These are phyloP conservation scores for Hamigera avellanea DNA, from an alignment of 495 filamentous ascomycete genomes.

Conservation along the genomic window DNA sequence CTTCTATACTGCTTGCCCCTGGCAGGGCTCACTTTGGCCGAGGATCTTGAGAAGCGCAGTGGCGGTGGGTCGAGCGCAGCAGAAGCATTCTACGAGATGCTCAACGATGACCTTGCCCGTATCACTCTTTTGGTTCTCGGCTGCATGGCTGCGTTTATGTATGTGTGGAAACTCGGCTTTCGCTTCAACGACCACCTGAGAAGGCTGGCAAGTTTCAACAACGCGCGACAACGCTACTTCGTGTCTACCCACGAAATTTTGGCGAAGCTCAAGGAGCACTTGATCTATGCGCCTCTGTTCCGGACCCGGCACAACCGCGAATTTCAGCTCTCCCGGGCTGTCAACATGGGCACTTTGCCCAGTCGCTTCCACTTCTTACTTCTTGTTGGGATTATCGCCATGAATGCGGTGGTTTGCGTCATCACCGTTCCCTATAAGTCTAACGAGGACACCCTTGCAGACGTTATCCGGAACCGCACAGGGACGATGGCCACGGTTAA, in stretches of 20 bases:
- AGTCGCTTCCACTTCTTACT: conserved; percentile 71
- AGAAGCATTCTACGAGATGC: conserved; percentile 17
- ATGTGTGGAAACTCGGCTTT: conserved; percentile 40
- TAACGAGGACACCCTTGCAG: conserved; percentile 31
- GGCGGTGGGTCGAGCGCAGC: conserved; percentile 6
- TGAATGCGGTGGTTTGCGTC: conserved; percentile 70
- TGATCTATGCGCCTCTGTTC: conserved; percentile 78
- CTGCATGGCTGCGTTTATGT: conserved; percentile 34
- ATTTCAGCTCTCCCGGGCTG: conserved; percentile 60
- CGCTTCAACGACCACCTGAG: conserved; percentile 52
- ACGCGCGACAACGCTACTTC: conserved; percentile 59
- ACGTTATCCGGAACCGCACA: conserved; percentile 56
- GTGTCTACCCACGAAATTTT: conserved; percentile 29
- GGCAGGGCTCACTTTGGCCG: conserved; percentile 17
- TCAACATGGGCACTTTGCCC: conserved; percentile 80
- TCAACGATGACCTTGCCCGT: conserved; percentile 28
- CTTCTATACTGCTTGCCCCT: conserved; percentile 14
- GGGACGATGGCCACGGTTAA: conserved; percentile 69
- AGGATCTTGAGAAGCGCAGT: conserved; percentile 19
- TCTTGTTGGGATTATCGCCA: conserved; percentile 56
- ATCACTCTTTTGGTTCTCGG: conserved; percentile 37
- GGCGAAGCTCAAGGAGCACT: conserved; percentile 62
- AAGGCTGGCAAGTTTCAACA: conserved; percentile 60
- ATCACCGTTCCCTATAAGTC: conserved; percentile 51
- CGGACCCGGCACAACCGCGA: conserved; percentile 78